A percentile compares a stretch with the other conserved stretches of the same genome.
Conservation (phyloP, 495 filamentous ascomycete genomes). For the Bacidia rubella region DNA sequence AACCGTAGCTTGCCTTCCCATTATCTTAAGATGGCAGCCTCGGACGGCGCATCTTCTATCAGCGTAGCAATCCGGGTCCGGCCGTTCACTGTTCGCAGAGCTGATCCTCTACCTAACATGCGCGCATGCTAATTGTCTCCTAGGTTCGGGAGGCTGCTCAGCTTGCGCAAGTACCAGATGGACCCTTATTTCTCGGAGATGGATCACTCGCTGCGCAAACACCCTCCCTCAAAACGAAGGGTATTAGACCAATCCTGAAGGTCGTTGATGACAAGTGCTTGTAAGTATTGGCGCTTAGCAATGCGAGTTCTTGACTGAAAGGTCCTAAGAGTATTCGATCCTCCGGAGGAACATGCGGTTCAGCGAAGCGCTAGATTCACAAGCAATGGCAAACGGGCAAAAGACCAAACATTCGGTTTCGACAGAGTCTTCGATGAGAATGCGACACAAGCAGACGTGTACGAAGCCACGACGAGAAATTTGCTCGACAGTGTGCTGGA, state of each 20-base stretch:
- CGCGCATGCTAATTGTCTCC: conserved; percentile 11
- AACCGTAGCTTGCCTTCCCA: neutral
- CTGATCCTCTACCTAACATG: conserved; percentile 21
- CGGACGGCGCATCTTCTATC: conserved; percentile 57
- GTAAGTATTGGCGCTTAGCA: conserved; percentile 29
- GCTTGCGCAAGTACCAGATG: conserved; percentile 65
- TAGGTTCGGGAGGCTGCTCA: conserved; percentile 54
- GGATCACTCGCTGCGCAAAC: conserved; percentile 72
- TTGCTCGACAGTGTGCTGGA: conserved; percentile 91
- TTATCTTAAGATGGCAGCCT: conserved; percentile 29
- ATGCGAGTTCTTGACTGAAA: neutral
- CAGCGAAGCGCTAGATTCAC: conserved; percentile 77
- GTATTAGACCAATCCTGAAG: conserved; percentile 83
- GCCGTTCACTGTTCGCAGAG: conserved; percentile 63
- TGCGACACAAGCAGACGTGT: conserved; percentile 83
- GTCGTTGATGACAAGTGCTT: conserved; percentile 92
- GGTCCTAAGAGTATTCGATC: conserved; percentile 72
- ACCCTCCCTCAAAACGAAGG: conserved; percentile 68
- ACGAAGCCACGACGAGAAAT: conserved; percentile 80
- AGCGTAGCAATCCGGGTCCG: conserved; percentile 70
- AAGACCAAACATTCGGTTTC: conserved; percentile 96
- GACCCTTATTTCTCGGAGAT: conserved; percentile 84
- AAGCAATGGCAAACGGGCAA: conserved; percentile 79
- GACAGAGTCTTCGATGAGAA: conserved; percentile 96
- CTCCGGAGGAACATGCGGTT: conserved; percentile 92